phyloP scores from a whole-genome alignment of 345 rosid species.

The Camelina hispida region DNA sequence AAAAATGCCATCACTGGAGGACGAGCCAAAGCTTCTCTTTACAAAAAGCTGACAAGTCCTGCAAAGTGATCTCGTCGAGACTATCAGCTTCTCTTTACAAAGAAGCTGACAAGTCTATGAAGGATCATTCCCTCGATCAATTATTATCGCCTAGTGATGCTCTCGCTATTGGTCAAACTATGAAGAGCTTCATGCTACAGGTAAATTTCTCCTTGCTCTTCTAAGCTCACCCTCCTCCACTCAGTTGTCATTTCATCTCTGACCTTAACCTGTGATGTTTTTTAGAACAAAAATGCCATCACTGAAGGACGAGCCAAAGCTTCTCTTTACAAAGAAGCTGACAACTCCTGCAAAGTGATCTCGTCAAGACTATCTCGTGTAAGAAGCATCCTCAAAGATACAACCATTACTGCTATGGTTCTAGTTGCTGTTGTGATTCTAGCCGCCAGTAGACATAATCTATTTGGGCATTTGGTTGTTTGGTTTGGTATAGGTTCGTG shows the following conservation, averaged over 20 bases:
- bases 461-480: too few species aligned
- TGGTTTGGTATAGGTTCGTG: too few species aligned
- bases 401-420: slow-evolving; percentile 45
- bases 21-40: slow-evolving; percentile 40
- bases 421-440: slow-evolving; percentile 7
- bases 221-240: too few species aligned
- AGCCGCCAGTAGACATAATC: too few species aligned
- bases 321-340: slow-evolving; percentile 44
- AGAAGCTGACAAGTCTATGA: too few species aligned
- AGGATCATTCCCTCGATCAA: too few species aligned
- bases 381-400: background rate
- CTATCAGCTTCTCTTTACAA: slow-evolving; percentile 9
- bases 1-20: slow-evolving; percentile 47
- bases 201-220: too few species aligned
- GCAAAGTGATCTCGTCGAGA: slow-evolving; percentile 47
- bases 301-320: slow-evolving; percentile 38
- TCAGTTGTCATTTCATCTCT: background rate
- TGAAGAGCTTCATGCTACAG: too few species aligned
- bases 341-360: slow-evolving; percentile 52
- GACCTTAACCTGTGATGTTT: slow-evolving; percentile 2
- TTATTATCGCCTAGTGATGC: too few species aligned
- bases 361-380: slow-evolving; percentile 43
- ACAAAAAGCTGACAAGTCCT: slow-evolving; percentile 50
- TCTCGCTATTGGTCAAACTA: too few species aligned
- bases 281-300: slow-evolving; percentile 58